These are phyloP conservation scores for Neoboletus magnificus DNA, from an alignment of 768 basidiomycete species.

Conservation along the genomic window DNA sequence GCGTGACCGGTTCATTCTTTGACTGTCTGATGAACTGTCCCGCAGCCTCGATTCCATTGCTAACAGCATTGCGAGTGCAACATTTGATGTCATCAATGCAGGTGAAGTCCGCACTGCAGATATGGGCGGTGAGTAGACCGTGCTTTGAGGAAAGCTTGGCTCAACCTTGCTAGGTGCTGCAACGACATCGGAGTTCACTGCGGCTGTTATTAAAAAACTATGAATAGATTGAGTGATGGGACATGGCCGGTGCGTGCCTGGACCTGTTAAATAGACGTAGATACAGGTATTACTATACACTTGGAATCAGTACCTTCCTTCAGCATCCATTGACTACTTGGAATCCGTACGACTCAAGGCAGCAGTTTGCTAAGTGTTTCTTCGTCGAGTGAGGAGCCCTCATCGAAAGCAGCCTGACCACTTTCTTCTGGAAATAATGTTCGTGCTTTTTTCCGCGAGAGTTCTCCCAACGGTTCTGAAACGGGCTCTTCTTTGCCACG, in stretches of 20 bases:
- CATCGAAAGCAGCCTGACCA: constrained; percentile 49
- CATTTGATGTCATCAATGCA: constrained; percentile 87
- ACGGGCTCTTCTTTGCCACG: constrained; percentile 3
- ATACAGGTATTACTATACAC: constrained; percentile 8
- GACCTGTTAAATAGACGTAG: constrained; percentile 25
- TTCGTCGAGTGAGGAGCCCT: constrained; percentile 45
- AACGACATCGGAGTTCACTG: constrained; percentile 93
- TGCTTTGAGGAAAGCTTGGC: background rate
- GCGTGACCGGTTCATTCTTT: constrained; percentile 26
- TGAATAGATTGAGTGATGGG: constrained; percentile 23
- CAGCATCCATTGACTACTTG: background rate
- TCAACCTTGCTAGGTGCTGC: constrained; percentile 57
- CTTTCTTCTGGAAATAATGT: constrained; percentile 47
- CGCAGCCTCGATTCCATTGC: constrained; percentile 85
- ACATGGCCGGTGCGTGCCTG: background rate
- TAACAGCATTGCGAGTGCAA: constrained; percentile 88
- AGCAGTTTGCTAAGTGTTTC: constrained; percentile 33
- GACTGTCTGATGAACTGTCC: background rate
- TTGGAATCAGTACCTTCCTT: constrained; percentile 18
- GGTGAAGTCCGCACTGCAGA: constrained; percentile 91
- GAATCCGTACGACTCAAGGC: constrained; percentile 1
- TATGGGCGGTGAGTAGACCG: constrained; percentile 74
- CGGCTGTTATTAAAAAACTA: constrained; percentile 83
- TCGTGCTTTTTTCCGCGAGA: constrained; percentile 41
- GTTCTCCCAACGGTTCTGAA: constrained; percentile 16